These are phyloP conservation scores for Diaporthe caulivora DNA, from an alignment of 2,329 filamentous ascomycete genomes.

Conservation along the genomic window DNA sequence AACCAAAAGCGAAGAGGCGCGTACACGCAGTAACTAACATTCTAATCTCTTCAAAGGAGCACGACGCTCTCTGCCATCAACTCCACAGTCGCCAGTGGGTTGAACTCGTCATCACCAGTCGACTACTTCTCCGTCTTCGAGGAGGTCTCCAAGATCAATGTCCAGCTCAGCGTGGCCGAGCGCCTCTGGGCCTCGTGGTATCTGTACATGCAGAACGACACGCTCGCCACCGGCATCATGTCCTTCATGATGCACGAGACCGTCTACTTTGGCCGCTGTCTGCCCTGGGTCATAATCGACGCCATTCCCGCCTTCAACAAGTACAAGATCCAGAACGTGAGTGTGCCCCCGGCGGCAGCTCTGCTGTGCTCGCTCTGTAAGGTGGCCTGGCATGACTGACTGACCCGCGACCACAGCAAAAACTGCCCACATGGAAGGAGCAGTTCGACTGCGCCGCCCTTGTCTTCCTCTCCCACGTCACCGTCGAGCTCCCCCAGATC, in stretches of 20 bases:
- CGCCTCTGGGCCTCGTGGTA: slow-evolving; percentile 97
- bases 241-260: slow-evolving; percentile 95
- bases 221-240: slow-evolving; percentile 96
- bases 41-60: slow-evolving; percentile 37
- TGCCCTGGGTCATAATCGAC: slow-evolving; percentile 96
- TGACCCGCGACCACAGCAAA: slow-evolving; percentile 60
- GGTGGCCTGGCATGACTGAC: slow-evolving; percentile 42
- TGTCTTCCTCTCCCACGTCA: slow-evolving; percentile 95
- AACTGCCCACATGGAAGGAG: slow-evolving; percentile 92
- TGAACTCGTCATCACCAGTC: slow-evolving; percentile 58
- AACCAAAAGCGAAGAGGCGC: not conserved
- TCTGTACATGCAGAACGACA: slow-evolving; percentile 97
- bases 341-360: slow-evolving; percentile 46
- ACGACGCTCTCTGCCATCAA: slow-evolving; percentile 55
- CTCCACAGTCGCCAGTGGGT: slow-evolving; percentile 59
- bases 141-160: slow-evolving; percentile 79
- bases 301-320: slow-evolving; percentile 86
- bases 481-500: slow-evolving; percentile 97
- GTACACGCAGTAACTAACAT: slow-evolving; percentile 7
- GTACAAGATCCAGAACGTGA: slow-evolving; percentile 93
- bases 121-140: slow-evolving; percentile 71
- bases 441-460: slow-evolving; percentile 95
- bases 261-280: slow-evolving; percentile 91
- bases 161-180: slow-evolving; percentile 88
- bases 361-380: not conserved